Conservation (phyloP, 2,329 filamentous ascomycete species). For the Didymellaceae sp. region DNA sequence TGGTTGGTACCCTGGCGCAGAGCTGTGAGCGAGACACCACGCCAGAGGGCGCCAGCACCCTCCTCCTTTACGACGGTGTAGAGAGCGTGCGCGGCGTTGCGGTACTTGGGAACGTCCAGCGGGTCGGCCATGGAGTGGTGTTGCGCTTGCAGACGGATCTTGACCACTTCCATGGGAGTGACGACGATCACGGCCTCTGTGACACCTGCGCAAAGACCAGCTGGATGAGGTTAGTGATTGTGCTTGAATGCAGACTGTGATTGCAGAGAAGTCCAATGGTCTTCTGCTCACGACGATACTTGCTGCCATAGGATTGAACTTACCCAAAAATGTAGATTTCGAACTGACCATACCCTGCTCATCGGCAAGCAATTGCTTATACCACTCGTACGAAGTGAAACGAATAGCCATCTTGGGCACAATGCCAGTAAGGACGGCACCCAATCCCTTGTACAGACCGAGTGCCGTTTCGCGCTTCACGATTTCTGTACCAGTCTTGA, state of each 20-base stretch:
- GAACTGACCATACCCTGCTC: constrained; percentile 71
- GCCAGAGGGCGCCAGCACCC: constrained; percentile 84
- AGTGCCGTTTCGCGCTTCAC: constrained; percentile 88
- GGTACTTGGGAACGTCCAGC: constrained; percentile 94
- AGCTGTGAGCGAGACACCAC: constrained; percentile 91
- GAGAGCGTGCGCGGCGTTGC: constrained; percentile 81
- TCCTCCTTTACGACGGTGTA: constrained; percentile 95
- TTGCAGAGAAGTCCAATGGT: no score
- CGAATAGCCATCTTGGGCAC: constrained; percentile 99
- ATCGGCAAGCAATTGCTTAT: constrained; percentile 83
- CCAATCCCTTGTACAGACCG: constrained; percentile 96
- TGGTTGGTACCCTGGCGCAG: constrained; percentile 96
- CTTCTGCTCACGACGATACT: not conserved
- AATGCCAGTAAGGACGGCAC: constrained; percentile 93
- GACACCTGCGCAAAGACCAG: constrained; percentile 89
- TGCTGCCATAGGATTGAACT: not conserved
- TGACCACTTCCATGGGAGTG: constrained; percentile 98
- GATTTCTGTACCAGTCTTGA: constrained; percentile 85
- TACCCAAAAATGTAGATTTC: constrained; percentile 73
- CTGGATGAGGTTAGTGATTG: constrained; percentile 51
- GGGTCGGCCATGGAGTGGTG: constrained; percentile 98
- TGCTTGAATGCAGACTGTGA: not conserved
- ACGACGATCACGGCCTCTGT: constrained; percentile 97
- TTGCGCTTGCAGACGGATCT: constrained; percentile 97
- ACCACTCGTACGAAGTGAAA: constrained; percentile 95